Conservation (phyloP, 2,329 filamentous ascomycete species). For the Ascochyta fabae region DNA sequence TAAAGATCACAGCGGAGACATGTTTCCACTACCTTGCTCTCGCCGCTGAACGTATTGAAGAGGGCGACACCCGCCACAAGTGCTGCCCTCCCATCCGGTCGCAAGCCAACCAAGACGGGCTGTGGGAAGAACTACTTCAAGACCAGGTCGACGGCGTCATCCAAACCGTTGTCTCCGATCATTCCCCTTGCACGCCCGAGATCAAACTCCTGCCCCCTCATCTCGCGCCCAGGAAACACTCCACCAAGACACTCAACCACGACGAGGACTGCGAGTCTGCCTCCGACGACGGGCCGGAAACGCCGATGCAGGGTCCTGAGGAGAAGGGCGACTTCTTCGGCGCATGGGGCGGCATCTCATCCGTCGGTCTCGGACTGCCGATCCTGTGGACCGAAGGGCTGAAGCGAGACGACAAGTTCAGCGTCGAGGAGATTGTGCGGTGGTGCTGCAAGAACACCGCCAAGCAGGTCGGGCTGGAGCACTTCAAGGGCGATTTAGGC, state of each 20-base stretch:
- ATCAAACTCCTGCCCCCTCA: slow-evolving; percentile 83
- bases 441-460: slow-evolving; percentile 90
- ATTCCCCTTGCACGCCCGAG: slow-evolving; percentile 94
- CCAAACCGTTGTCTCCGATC: slow-evolving; percentile 89
- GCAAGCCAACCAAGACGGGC: slow-evolving; percentile 78
- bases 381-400: slow-evolving; percentile 84
- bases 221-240: slow-evolving; percentile 60
- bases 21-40: slow-evolving; percentile 95
- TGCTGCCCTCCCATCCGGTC: slow-evolving; percentile 92
- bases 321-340: slow-evolving; percentile 85
- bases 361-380: slow-evolving; percentile 87
- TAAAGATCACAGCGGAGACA: slow-evolving; percentile 91
- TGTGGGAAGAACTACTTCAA: slow-evolving; percentile 79
- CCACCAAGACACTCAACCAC: slow-evolving; percentile 40
- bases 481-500: slow-evolving; percentile 79
- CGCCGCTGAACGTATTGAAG: slow-evolving; percentile 78
- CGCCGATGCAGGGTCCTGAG: slow-evolving; percentile 47
- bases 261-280: slow-evolving; percentile 45
- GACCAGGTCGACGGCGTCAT: slow-evolving; percentile 74
- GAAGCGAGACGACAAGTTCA: slow-evolving; percentile 62
- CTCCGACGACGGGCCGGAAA: slow-evolving; percentile 37
- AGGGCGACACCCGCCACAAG: slow-evolving; percentile 91
- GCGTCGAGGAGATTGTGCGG: slow-evolving; percentile 78
- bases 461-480: slow-evolving; percentile 81
- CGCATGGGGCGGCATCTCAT: slow-evolving; percentile 95